These are phyloP conservation scores for Calocybe indica DNA, from an alignment of 768 basidiomycete genomes.

Conservation along the genomic window DNA sequence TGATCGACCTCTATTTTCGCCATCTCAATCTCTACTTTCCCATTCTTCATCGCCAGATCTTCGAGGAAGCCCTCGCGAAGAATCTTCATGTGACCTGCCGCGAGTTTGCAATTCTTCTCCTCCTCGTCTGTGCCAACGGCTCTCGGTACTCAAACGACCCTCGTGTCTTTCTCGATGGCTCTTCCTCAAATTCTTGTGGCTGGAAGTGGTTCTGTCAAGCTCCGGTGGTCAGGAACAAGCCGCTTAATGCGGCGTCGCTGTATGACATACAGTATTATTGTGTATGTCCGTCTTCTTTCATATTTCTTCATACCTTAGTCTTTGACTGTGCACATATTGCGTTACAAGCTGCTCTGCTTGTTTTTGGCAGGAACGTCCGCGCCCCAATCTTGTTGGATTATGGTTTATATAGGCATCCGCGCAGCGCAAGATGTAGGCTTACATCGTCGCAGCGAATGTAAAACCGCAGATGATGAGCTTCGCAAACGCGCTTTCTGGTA, in stretches of 20 bases:
- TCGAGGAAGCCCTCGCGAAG: slow-evolving; percentile 44
- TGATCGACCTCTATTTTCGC: slow-evolving; percentile 65
- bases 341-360: slow-evolving; percentile 44
- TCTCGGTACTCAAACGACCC: slow-evolving; percentile 54
- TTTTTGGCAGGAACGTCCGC: slow-evolving; percentile 54
- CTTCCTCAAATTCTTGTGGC: slow-evolving; percentile 42
- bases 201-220: slow-evolving; percentile 68
- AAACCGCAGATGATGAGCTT: slow-evolving; percentile 59
- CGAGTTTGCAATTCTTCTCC: slow-evolving; percentile 50
- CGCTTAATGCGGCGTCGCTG: slow-evolving; percentile 54
- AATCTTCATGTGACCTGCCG: slow-evolving; percentile 44
- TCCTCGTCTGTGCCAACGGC: slow-evolving; percentile 70
- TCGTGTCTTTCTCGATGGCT: slow-evolving; percentile 34
- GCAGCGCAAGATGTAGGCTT: slow-evolving; percentile 78
- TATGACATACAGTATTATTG: slow-evolving; percentile 71
- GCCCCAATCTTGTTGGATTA: slow-evolving; percentile 62
- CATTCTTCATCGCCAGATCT: slow-evolving; percentile 67
- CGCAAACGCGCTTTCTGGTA: slow-evolving; percentile 72
- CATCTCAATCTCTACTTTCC: slow-evolving; percentile 52
- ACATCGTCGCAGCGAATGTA: slow-evolving; percentile 39
- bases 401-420: slow-evolving; percentile 66
- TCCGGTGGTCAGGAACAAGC: slow-evolving; percentile 51
- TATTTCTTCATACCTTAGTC: not conserved
- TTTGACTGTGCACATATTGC: slow-evolving; percentile 6
- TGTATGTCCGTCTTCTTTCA: slow-evolving; percentile 26